Percentiles rank a stretch among this genome's conserved stretches.
Evolutionary conservation across 2,329 filamentous ascomycete genomes (phyloP).

Genomic region (Emmonsiellopsis sp.): DNA sequence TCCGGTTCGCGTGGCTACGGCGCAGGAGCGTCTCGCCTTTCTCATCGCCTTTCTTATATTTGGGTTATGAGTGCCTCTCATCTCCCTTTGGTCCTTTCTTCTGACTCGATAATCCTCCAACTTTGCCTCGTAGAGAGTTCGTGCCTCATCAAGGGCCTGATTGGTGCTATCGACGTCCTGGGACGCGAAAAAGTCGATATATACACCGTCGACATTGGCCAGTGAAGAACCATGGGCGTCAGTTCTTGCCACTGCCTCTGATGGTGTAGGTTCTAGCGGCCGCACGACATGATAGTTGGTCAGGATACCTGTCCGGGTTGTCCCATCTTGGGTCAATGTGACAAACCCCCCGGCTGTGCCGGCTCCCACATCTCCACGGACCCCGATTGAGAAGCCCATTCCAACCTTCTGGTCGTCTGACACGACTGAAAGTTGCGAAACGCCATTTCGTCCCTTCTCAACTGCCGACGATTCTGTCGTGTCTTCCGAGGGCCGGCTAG

Average conservation of each 20-base stretch:
- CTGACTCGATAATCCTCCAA: too few relatives aligned
- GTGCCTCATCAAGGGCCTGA: neutral
- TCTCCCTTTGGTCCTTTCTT: too few relatives aligned
- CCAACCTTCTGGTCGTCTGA: neutral
- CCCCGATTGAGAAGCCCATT: conserved; percentile 8
- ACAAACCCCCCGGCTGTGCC: conserved; percentile 12
- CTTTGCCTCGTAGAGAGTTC: neutral
- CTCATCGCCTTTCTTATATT: too few relatives aligned
- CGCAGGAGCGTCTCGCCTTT: too few relatives aligned
- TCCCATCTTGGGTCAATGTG: conserved; percentile 4
- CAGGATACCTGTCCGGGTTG: conserved; percentile 5
- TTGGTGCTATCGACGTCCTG: neutral
- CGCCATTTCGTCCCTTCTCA: neutral
- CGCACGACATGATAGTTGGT: conserved; percentile 8
- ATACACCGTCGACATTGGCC: too few relatives aligned
- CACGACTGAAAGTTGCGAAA: neutral
- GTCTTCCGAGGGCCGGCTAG: too few relatives aligned
- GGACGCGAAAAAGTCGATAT: neutral
- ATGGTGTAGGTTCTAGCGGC: neutral
- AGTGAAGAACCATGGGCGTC: too few relatives aligned
- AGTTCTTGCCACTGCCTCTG: too few relatives aligned
- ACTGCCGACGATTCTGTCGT: too few relatives aligned
- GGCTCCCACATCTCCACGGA: conserved; percentile 4
- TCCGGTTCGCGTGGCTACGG: neutral
- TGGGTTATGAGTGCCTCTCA: too few relatives aligned